Conservation (phyloP, 106 monocot genomes). For the Dendrobium catenatum region DNA sequence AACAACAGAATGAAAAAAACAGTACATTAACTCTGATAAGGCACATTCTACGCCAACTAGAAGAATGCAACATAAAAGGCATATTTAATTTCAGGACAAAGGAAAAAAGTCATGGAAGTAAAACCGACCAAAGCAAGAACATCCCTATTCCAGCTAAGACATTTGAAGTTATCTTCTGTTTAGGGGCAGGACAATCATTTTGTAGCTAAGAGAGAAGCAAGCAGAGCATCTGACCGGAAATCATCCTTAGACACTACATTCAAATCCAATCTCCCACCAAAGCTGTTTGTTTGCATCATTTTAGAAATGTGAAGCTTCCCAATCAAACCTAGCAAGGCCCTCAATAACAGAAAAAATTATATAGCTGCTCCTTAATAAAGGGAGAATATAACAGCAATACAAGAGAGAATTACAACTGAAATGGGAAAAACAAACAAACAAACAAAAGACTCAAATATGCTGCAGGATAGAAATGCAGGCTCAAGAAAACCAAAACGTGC, state of each 20-base stretch:
- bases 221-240: background rate
- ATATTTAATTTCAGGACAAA: too few relatives aligned
- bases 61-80: too few relatives aligned
- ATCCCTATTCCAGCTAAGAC: background rate
- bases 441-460: background rate
- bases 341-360: background rate
- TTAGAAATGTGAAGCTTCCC: background rate
- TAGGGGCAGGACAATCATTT: background rate
- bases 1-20: too few relatives aligned
- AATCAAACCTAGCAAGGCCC: background rate
- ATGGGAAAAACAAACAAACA: background rate
- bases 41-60: too few relatives aligned
- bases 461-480: background rate
- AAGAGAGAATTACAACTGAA: background rate
- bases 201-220: constrained; percentile 5
- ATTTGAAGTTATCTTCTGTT: background rate
- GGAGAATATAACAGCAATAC: background rate
- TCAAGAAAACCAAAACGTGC: background rate
- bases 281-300: background rate
- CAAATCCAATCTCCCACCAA: background rate
- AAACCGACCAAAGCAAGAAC: too few relatives aligned
- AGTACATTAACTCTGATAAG: too few relatives aligned
- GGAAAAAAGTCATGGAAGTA: too few relatives aligned
- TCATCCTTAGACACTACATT: background rate
- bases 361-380: background rate